Percentiles rank a stretch among this genome's conserved stretches.
Evolutionary conservation across 2,329 filamentous ascomycete genomes (phyloP).

Genomic region (Talaromyces sp.): DNA sequence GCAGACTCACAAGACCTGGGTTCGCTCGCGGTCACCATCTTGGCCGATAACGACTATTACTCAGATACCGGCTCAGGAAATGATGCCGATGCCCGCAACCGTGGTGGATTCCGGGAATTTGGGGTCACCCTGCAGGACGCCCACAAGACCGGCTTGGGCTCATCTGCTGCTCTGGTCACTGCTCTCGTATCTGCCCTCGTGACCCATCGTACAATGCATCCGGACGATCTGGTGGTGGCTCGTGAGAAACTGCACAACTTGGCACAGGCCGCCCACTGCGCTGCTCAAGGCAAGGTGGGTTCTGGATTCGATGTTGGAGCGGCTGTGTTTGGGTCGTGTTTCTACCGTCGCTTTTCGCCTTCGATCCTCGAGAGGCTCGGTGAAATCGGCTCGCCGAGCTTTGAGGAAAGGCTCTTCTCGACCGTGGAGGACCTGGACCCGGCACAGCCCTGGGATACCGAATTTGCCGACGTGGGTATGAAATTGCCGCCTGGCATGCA

Average conservation of each 20-base stretch:
- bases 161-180: slow-evolving; percentile 89
- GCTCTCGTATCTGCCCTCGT: slow-evolving; percentile 58
- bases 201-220: slow-evolving; percentile 38
- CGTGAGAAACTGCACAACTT: slow-evolving; percentile 76
- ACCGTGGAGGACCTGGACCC: slow-evolving; percentile 59
- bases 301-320: slow-evolving; percentile 93
- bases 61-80: slow-evolving; percentile 56
- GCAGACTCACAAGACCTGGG: slow-evolving; percentile 52
- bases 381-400: slow-evolving; percentile 60
- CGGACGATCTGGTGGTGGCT: slow-evolving; percentile 43
- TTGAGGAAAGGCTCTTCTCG: slow-evolving; percentile 58
- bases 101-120: slow-evolving; percentile 68
- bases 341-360: slow-evolving; percentile 90
- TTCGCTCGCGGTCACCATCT: slow-evolving; percentile 72
- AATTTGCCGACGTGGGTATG: slow-evolving; percentile 65
- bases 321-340: slow-evolving; percentile 84
- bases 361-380: slow-evolving; percentile 62
- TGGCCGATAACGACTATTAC: slow-evolving; percentile 97
- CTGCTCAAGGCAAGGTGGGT: slow-evolving; percentile 93
- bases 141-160: slow-evolving; percentile 94
- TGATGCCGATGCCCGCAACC: slow-evolving; percentile 26
- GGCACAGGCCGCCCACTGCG: slow-evolving; percentile 87
- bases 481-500: slow-evolving; percentile 67
- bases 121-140: slow-evolving; percentile 68
- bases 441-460: slow-evolving; percentile 66